Evolutionary conservation across 2,329 filamentous ascomycete species (phyloP), one percentile per base, ranked within the genome.

Genomic region (Sordariomycetes sp.): DNA sequence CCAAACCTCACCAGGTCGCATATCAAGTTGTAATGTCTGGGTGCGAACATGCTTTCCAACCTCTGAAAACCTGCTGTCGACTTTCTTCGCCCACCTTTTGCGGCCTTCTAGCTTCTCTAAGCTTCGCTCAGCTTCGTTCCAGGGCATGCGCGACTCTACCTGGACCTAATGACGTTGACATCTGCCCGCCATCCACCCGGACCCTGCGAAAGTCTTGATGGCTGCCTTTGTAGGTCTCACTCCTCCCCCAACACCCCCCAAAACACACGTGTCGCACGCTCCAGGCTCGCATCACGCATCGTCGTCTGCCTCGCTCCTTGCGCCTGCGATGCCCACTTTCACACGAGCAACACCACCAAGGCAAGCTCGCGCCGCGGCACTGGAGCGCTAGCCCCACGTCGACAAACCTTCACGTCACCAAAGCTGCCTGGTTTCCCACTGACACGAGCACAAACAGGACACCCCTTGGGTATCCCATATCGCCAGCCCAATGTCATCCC

Each of bases 171-270:
- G n/a, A n/a, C 12, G 25, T 27, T 15, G 6, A 6, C 25, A 28
- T 12, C 30, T 23, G 18, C 30, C 24, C 19, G 12, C 19, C 6
- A 31, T 18, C 10, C n/a, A 27, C 16, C 16, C n/a, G 15, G 16
- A 19, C n/a, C 18, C 19, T 16, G 10, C 18, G 11, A 8, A 9
- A 11, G 10, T 36, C 34, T 47, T 45, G 34, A 47, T 47, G 45
- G 45, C 45, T 46, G 45, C 45, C 39, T 46, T 47, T 41, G 45
- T 47, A 35, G 46, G 45, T 39, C 12, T 21, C 30, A n/a, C 24
- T 30, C 26, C 31, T 17, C 4, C 11, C 12, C n/a, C n/a, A n/a
- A n/a, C n/a, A n/a, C n/a, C n/a, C n/a, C n/a, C n/a, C n/a, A 12
- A 12, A 18, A 23, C 29, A 19, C 19, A 25, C 14, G 24, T 28